Evolutionary conservation across 306 rosid genomes (phyloP), one percentile per base, ranked within the genome.

Genomic region (Fragaria nilgerrensis): DNA sequence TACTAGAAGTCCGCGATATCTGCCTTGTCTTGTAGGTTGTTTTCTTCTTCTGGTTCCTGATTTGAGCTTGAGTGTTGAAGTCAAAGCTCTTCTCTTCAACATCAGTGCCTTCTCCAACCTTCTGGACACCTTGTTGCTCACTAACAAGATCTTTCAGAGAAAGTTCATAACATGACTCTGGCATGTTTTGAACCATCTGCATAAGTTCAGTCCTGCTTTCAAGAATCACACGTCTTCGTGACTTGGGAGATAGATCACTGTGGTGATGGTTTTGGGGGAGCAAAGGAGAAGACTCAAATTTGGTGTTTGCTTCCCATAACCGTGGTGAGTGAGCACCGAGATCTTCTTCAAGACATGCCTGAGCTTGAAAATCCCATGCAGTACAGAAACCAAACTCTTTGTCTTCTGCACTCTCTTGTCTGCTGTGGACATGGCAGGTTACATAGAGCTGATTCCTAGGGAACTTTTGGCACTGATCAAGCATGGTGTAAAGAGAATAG

Each of bases 131-230:
- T 15, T 82, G 83, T 56, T 85, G 75, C 75, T 84, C 80, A 12
- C 72, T 80, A 66, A 88, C 89, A 86, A 92, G 68, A 80, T 92
- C 91, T 77, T 85, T 90, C 32, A 92, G 82, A 82, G 95, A 89
- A 62, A 90, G 97, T 72, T 92, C 95, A 25, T 74, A 90, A 81
- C 81, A 70, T 11, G 87, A 88, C 75, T 92, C 93, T 0, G 93
- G 81, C 81, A 90, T 76, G 85, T 82, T 79, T 63, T 78, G 72
- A 29, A 88, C 41, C 88, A 70, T 85, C 70, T 84, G 80, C 95
- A 88, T 90, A 20, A 90, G 86, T 79, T 87, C 85, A 37, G 23
- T 90, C 78, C 86, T 88, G 36, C 89, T 75, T 20, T 92, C 86
- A 52, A 61, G 75, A 71, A 92, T 86, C 15, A 37, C 84, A 70